Evolutionary conservation across 2,329 filamentous ascomycete species (phyloP), one percentile per base, ranked within the genome.

Genomic region (Pseudocercospora cruenta): DNA sequence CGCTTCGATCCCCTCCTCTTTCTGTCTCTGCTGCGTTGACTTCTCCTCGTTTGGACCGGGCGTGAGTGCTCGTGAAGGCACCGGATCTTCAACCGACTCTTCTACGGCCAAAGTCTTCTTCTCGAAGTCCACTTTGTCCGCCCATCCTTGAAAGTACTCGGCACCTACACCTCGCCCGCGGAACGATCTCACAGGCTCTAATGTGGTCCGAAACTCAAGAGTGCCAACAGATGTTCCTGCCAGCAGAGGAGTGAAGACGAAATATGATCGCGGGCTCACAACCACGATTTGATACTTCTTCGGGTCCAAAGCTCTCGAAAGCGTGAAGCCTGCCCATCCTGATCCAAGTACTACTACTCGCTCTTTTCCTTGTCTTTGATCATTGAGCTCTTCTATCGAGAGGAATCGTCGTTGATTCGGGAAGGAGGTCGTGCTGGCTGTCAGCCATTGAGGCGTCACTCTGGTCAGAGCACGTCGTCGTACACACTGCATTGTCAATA

Each of bases 211-310:
- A 79, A 96, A 96, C 79, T 97, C 93, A 31, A 97, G 87, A 0
- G 93, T 96, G 2, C 94, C 93, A 3, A 94, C 91, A 0, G 93
- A 88, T 0, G 93, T 92, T 1, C 91, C 92, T 1, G 92, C 94
- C 1, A 97, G 87, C 1, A 97, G 85, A 2, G 93, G 93, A 0
- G 82, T 97, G 78, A 96, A 96, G 76, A 94, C 92, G 73, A 96
- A 96, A 79, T 97, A 95, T 0, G 92, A 93, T 10, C 93, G 88
- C 8, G 93, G 93, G 0, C 92, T 96, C 65, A 97, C 87, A 72
- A 97, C 85, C 16, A 95, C 84, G 9, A 90, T 87, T 70, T 91
- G 87, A 72, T 88, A 92, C 71, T 89, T 90, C 16, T 84, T 85
- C 1, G 88, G 83, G 55, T 92, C 89, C 36, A 97, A 85, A 5